Conservation (phyloP, 345 rosid genomes). For the Clausena lansium region DNA sequence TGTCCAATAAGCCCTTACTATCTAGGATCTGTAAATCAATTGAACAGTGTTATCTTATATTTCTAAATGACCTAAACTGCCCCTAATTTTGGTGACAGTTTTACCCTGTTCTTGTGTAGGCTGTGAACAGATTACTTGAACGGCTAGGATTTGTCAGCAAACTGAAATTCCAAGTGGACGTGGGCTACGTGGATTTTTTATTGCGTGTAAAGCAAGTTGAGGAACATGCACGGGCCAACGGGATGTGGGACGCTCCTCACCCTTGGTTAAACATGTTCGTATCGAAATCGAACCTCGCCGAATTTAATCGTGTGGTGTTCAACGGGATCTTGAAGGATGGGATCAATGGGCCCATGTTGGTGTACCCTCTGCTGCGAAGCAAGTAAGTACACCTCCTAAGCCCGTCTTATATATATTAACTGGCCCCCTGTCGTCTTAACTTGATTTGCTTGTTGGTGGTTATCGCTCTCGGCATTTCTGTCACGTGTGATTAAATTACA, state of each 20-base stretch:
- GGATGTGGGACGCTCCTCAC: slow-evolving; percentile 87
- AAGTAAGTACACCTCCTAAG: slow-evolving; percentile 40
- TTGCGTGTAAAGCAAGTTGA: slow-evolving; percentile 68
- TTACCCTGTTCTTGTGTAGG: slow-evolving; percentile 24
- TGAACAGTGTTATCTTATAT: slow-evolving; percentile 2
- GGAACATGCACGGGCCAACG: slow-evolving; percentile 52
- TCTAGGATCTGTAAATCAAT: slow-evolving; percentile 34
- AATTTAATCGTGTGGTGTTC: slow-evolving; percentile 71
- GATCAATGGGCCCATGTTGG: slow-evolving; percentile 84
- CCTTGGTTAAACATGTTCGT: slow-evolving; percentile 93
- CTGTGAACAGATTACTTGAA: slow-evolving; percentile 45
- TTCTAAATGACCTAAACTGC: slow-evolving; percentile 18
- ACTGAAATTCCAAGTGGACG: slow-evolving; percentile 56
- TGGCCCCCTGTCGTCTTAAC: neutral
- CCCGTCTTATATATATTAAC: neutral
- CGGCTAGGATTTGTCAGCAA: slow-evolving; percentile 47
- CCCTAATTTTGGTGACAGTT: slow-evolving; percentile 20
- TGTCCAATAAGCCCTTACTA: slow-evolving; percentile 51
- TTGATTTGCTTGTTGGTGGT: neutral
- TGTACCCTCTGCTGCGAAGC: slow-evolving; percentile 83
- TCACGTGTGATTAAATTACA: slow-evolving; percentile 27
- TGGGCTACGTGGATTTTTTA: slow-evolving; percentile 67
- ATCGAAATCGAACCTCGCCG: slow-evolving; percentile 51
- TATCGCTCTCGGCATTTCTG: slow-evolving; percentile 20
- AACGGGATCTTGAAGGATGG: slow-evolving; percentile 62